Percentiles rank a stretch among this genome's conserved stretches.
Evolutionary conservation across 352 stramenopile species (phyloP).

Genomic region (Peronosclerospora sorghi): DNA sequence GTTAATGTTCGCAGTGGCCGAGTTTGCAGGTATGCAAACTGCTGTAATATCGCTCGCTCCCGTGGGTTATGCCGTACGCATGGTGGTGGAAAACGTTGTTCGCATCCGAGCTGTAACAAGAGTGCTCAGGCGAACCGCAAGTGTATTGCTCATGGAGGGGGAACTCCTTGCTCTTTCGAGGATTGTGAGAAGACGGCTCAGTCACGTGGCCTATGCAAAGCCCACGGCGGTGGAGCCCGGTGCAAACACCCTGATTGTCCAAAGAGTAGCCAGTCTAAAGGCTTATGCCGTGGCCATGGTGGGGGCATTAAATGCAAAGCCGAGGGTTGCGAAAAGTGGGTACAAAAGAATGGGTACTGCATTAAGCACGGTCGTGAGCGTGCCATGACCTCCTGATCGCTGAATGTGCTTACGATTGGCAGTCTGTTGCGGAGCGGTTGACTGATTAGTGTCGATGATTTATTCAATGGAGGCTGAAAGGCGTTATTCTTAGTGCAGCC

Average conservation of each 20-base stretch:
- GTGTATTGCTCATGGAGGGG: constrained; percentile 77
- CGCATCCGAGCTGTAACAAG: constrained; percentile 77
- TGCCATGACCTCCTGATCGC: constrained; percentile 43
- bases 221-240: constrained; percentile 65
- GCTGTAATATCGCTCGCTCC: constrained; percentile 79
- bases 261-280: constrained; percentile 79
- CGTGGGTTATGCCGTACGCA: constrained; percentile 66
- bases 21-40: constrained; percentile 72
- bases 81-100: constrained; percentile 69
- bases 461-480: constrained; percentile 22
- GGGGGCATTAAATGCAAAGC: constrained; percentile 82
- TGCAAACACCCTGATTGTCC: constrained; percentile 81
- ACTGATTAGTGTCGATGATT: constrained; percentile 24
- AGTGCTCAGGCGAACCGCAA: constrained; percentile 83
- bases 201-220: constrained; percentile 75
- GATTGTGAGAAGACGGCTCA: constrained; percentile 84
- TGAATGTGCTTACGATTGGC: constrained; percentile 3
- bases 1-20: constrained; percentile 39
- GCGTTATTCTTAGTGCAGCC: too few relatives aligned
- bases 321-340: constrained; percentile 80
- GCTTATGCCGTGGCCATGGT: constrained; percentile 70
- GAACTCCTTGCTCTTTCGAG: constrained; percentile 75
- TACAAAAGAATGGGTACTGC: constrained; percentile 85
- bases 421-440: constrained; percentile 4
- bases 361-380: constrained; percentile 81